Conservation (phyloP, 2,329 filamentous ascomycete species). For the Colletotrichum sansevieriae region DNA sequence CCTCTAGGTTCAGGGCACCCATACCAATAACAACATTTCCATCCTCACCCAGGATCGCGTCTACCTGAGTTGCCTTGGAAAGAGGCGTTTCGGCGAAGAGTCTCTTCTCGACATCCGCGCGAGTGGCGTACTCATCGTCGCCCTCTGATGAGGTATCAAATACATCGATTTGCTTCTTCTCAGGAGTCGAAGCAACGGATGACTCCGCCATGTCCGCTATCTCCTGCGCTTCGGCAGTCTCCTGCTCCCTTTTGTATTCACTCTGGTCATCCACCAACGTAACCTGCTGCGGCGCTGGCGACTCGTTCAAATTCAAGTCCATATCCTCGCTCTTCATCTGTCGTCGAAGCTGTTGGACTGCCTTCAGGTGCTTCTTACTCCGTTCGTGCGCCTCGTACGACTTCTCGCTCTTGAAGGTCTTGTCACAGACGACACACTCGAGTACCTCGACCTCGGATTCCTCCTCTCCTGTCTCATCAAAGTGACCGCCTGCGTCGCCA, state of each 20-base stretch:
- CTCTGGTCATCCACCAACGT: slow-evolving; percentile 19
- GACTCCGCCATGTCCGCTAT: too few relatives aligned
- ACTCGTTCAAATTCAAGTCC: slow-evolving; percentile 56
- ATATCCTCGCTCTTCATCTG: slow-evolving; percentile 88
- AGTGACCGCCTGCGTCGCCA: slow-evolving; percentile 61
- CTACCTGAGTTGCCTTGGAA: too few relatives aligned
- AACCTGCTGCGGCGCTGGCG: neutral
- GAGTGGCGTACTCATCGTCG: slow-evolving; percentile 40
- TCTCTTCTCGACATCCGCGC: slow-evolving; percentile 36
- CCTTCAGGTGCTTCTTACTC: slow-evolving; percentile 96
- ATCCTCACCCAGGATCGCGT: neutral
- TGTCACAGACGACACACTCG: slow-evolving; percentile 83
- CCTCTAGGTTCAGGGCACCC: neutral
- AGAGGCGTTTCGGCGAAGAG: slow-evolving; percentile 4
- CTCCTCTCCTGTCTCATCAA: slow-evolving; percentile 69
- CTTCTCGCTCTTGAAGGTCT: slow-evolving; percentile 89
- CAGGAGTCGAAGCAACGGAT: neutral
- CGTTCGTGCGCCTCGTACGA: slow-evolving; percentile 93
- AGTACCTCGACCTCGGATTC: slow-evolving; percentile 71
- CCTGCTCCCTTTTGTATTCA: slow-evolving; percentile 11
- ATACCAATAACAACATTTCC: neutral
- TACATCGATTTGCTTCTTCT: neutral
- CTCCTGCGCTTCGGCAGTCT: neutral
- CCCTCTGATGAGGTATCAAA: slow-evolving; percentile 7
- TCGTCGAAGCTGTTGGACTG: slow-evolving; percentile 81